Percentiles rank a stretch among this genome's conserved stretches.
Evolutionary conservation across 768 basidiomycete genomes (phyloP).

Genomic region (Lactifluus hygrophoroides): DNA sequence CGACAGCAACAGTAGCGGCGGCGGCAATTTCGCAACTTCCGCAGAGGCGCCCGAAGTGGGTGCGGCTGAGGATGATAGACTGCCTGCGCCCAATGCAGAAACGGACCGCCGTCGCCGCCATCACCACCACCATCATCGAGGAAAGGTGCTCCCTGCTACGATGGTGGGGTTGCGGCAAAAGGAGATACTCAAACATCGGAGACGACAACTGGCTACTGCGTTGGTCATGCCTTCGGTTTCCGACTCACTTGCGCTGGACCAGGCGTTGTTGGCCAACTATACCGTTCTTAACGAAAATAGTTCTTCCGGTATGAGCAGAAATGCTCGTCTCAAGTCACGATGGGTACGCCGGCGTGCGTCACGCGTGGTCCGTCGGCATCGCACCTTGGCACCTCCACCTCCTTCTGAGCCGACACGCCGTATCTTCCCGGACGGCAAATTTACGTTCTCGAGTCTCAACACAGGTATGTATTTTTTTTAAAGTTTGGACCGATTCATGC

Average conservation of each 20-base stretch:
- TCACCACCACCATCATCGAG: constrained; percentile 25
- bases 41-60: neutral
- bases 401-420: constrained; percentile 29
- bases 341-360: constrained; percentile 48
- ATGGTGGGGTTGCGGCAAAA: constrained; percentile 68
- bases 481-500: constrained; percentile 22
- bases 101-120: constrained; percentile 25
- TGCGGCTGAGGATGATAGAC: neutral
- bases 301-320: neutral
- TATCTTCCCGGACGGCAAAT: constrained; percentile 42
- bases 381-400: constrained; percentile 30
- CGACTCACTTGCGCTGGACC: constrained; percentile 68
- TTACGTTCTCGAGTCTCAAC: constrained; percentile 54
- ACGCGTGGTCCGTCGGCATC: constrained; percentile 41
- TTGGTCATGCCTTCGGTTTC: constrained; percentile 58
- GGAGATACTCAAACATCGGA: constrained; percentile 58
- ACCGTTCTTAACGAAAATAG: constrained; percentile 21
- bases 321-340: constrained; percentile 24
- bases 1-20: too few relatives aligned
- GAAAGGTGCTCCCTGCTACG: constrained; percentile 50
- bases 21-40: neutral
- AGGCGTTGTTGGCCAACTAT: constrained; percentile 52
- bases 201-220: constrained; percentile 62
- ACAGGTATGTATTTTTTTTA: constrained; percentile 56
- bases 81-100: neutral